phyloP scores from a whole-genome alignment of 192 early-diverging fungal species.

The Chytriomyces sp. region DNA sequence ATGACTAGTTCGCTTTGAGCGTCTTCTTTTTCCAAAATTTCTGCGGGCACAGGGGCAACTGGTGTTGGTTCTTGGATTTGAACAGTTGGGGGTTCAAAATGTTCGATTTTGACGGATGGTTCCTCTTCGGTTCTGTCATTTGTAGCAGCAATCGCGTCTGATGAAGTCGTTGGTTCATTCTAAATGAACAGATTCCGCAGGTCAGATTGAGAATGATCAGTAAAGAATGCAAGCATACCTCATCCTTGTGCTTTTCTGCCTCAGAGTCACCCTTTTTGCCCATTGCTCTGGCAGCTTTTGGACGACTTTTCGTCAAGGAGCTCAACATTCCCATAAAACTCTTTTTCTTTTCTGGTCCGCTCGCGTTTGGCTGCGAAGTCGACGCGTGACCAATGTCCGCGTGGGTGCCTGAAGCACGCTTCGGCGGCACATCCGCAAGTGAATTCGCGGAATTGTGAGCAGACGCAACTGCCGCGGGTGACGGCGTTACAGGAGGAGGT shows the following conservation, averaged over 20 bases:
- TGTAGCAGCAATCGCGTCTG: background rate
- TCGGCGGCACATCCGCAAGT: background rate
- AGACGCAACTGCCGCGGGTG: constrained; percentile 15
- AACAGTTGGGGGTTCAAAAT: background rate
- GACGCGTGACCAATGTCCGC: background rate
- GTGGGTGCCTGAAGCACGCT: background rate
- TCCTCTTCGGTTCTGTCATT: background rate
- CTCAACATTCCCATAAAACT: constrained; percentile 50
- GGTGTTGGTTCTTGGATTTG: constrained; percentile 9
- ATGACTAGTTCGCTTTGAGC: background rate
- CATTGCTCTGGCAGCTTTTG: constrained; percentile 45
- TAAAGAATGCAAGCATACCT: too few species aligned
- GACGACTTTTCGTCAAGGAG: constrained; percentile 51
- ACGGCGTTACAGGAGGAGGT: constrained; percentile 8
- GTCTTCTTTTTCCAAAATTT: background rate
- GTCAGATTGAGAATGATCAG: too few species aligned
- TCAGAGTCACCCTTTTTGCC: constrained; percentile 21
- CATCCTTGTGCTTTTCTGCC: background rate
- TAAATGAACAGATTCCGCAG: too few species aligned
- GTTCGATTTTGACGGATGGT: too few species aligned
- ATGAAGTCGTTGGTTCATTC: background rate
- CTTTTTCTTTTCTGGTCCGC: constrained; percentile 34
- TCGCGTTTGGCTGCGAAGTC: background rate
- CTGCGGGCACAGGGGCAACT: background rate
- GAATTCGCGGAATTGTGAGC: constrained; percentile 8